A percentile compares a stretch with the other conserved stretches of the same genome.
These are phyloP conservation scores for Phyllosticta citriasiana DNA, from an alignment of 2,329 filamentous ascomycete species.

Conservation along the genomic window DNA sequence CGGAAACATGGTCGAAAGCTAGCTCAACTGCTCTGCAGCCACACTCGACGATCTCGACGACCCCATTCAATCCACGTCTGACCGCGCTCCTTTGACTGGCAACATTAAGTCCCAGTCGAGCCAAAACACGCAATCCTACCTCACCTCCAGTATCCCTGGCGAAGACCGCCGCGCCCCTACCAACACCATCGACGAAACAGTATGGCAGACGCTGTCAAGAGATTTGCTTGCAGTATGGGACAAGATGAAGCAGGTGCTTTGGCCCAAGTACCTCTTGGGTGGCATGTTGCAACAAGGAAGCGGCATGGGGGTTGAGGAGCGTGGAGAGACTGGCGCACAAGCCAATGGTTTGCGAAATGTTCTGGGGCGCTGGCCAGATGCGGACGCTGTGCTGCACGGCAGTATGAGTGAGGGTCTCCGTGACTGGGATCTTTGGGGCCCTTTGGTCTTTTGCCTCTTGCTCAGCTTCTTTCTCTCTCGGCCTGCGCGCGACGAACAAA, in stretches of 20 bases:
- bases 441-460: slow-evolving; percentile 84
- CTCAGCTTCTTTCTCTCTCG: slow-evolving; percentile 82
- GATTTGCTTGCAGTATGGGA: slow-evolving; percentile 91
- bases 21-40: slow-evolving; percentile 37
- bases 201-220: slow-evolving; percentile 93
- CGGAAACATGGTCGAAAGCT: slow-evolving; percentile 9
- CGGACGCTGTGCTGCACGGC: slow-evolving; percentile 54
- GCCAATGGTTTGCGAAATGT: slow-evolving; percentile 42
- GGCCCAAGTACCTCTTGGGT: slow-evolving; percentile 82
- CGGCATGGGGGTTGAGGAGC: slow-evolving; percentile 48
- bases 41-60: slow-evolving; percentile 91
- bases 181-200: slow-evolving; percentile 93
- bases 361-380: slow-evolving; percentile 57
- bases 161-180: slow-evolving; percentile 83
- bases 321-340: slow-evolving; percentile 37
- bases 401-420: slow-evolving; percentile 81
- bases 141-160: slow-evolving; percentile 81
- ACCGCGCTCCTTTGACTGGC: slow-evolving; percentile 71
- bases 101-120: slow-evolving; percentile 59
- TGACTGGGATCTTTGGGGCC: slow-evolving; percentile 97
- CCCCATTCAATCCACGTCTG: slow-evolving; percentile 58
- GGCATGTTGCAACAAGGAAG: slow-evolving; percentile 50
- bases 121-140: slow-evolving; percentile 61
- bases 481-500: slow-evolving; percentile 68
- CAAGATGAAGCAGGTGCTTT: slow-evolving; percentile 96